Base-by-base conservation (phyloP, 169 alveolate genomes). In the Haemoproteus tartakovskyi region DNA sequence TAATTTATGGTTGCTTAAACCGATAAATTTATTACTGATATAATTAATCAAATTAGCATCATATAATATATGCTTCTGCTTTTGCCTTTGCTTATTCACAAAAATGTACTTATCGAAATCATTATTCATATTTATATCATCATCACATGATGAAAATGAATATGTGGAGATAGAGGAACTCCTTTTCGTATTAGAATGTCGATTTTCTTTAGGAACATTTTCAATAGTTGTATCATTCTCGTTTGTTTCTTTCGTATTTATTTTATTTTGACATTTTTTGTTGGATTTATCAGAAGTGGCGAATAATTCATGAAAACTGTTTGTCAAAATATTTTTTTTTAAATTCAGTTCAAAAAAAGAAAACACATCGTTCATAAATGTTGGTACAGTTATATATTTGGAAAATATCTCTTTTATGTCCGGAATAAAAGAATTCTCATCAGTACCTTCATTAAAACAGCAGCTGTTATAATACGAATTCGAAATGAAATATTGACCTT, bases 351-450 rank as follows among this genome's bases (percentile, higher is more conserved):
- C 61, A 21, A 74, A 74, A 59, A 74, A 74, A 14, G 84, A 57
- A 45, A 74, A 74, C 11, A 56, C 62, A 27, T 74, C 84, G 22
- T 74, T 74, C 84, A 74, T 56, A 74, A 60, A 74, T 57, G 57
- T 18, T 21, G 84, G 84, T 30, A 74, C 78, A 16, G 41, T 57
- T 2, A 74, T 24, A 59, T 74, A 56, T 74, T 74, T 74, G 3
- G 84, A 56, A 33, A 74, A 56, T 30, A 57, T 24, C 37, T 74
- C 84, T 2, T 48, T 37, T 14, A 43, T 62, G 21, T 37, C 60
- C 19, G 84, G 57, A 56, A 51, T 12, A 30, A 59, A 74, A 21
- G 74, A 46, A 46, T 74, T 74, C 6, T 74, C 78, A 46, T 45
- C 78, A 2, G 8, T 60, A 9, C 57, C 51, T 46, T 57, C 22